Evolutionary conservation across 2,329 filamentous ascomycete species (phyloP), one percentile per base, ranked within the genome.

Genomic region (Exophiala calicioides): DNA sequence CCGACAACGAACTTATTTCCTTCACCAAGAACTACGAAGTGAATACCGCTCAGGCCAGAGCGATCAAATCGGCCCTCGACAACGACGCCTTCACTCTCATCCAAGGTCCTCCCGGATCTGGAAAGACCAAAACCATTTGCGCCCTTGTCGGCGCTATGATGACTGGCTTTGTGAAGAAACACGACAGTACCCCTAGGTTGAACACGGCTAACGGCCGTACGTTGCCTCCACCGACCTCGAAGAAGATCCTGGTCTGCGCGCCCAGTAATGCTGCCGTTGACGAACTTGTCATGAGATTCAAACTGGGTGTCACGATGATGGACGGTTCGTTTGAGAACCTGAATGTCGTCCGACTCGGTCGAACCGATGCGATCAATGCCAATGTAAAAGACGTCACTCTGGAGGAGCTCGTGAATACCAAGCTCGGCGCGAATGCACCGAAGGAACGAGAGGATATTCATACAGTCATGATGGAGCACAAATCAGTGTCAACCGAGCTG

Each of bases 191-290:
- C 29, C 65, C 65, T 18, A 68, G 71, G 16, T 72, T 71, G 68
- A 58, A 48, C 15, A 35, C 42, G 10, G 37, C 29, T n/a, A 32
- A 46, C 30, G 44, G 44, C 9, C 32, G 35, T 19, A 58, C 60
- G 40, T 62, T 55, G 49, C 59, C 57, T 53, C 65, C 63, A 58
- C 66, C 61, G 32, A 62, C 64, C 1, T 65, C 80, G 2, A 96
- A 95, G 70, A 98, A 97, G 67, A 76, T 98, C 19, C 78, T 98
- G 19, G 88, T 98, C 18, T 98, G 93, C 63, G 93, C 93, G n/a
- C 93, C 93, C 10, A 97, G 90, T 76, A 98, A 98, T 67, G 93
- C 93, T 5, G 93, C 93, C 23, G 93, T 98, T 4, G 93, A 98
- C 65, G 93, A 98, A 66, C 67, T 98, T 53, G 93, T 98, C 13